Evolutionary conservation across 345 rosid genomes (phyloP), one percentile per base, ranked within the genome.

Genomic region (Gossypium thurberi): DNA sequence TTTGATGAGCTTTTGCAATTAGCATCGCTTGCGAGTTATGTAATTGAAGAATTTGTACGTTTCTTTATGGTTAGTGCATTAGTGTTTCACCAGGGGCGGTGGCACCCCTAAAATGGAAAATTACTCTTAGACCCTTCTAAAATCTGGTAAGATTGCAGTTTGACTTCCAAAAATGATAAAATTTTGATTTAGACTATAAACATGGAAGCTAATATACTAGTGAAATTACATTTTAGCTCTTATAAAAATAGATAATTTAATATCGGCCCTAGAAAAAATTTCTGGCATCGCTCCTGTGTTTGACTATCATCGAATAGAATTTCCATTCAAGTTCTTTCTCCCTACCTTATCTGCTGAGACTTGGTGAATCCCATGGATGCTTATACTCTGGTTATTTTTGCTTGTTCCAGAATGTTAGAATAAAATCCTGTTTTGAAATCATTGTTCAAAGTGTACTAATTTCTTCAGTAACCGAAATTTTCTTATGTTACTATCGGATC

Each of bases 331-430:
- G 18, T n/a, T 21, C n/a, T 65, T 20, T 44, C 13, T 42, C 50
- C 57, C n/a, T 42, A 5, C 69, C 33, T 44, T 20, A 20, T 65
- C 17, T 43, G 51, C 28, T 10, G 15, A 43, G 10, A 18, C 37
- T 1, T 6, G 1, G 51, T 66, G 15, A 23, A 12, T 65, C 47
- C 23, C 52, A 66, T 21, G 40, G 20, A 46, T 13, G 6, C 21
- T 66, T 46, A 23, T 66, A 1, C 20, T 23, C 40, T 12, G 9
- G 40, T 66, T 65, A 44, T 18, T 46, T 66, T 46, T 21, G 40
- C 40, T 46, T 66, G 70, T 66, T 66, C 56, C 42, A 21, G 20
- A 65, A 66, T 66, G 20, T 66, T 65, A 8, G 50, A 33, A 5
- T 33, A 33, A 33, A 33, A 33, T 66, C 23, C 26, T 66, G 21